These are phyloP conservation scores for Avena eriantha DNA, from an alignment of 176 grass and related monocot genomes.

Conservation along the genomic window DNA sequence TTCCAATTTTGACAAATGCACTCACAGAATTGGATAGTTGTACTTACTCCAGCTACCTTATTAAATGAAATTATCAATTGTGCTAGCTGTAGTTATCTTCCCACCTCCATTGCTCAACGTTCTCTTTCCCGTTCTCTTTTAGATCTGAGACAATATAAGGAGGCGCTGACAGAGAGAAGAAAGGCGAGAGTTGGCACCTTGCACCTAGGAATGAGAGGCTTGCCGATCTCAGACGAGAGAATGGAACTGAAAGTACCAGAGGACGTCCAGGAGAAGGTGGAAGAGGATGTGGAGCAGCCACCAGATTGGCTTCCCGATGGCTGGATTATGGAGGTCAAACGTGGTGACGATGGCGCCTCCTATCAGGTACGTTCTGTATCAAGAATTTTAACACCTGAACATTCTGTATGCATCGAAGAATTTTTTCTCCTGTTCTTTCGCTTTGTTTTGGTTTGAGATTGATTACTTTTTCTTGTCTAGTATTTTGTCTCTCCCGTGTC, in stretches of 20 bases:
- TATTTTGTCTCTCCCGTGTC: slow-evolving; percentile 56
- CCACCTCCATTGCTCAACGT: too few relatives aligned
- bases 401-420: not conserved
- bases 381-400: not conserved
- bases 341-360: slow-evolving; percentile 5
- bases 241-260: not conserved
- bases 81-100: too few relatives aligned
- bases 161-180: not conserved
- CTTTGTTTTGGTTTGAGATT: not conserved
- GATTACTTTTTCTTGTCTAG: not conserved
- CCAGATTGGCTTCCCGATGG: slow-evolving; percentile 67
- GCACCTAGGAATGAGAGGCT: not conserved
- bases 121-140: too few relatives aligned
- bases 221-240: not conserved
- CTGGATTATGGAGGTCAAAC: slow-evolving; percentile 52
- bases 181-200: not conserved
- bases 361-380: slow-evolving; percentile 34
- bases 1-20: too few relatives aligned
- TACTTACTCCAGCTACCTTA: too few relatives aligned
- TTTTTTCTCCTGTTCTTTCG: not conserved
- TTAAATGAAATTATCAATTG: too few relatives aligned
- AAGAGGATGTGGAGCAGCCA: not conserved
- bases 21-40: too few relatives aligned
- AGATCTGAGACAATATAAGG: not conserved
- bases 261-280: not conserved